These are phyloP conservation scores for Pluteus cervinus DNA, from an alignment of 768 basidiomycete genomes.

Conservation along the genomic window DNA sequence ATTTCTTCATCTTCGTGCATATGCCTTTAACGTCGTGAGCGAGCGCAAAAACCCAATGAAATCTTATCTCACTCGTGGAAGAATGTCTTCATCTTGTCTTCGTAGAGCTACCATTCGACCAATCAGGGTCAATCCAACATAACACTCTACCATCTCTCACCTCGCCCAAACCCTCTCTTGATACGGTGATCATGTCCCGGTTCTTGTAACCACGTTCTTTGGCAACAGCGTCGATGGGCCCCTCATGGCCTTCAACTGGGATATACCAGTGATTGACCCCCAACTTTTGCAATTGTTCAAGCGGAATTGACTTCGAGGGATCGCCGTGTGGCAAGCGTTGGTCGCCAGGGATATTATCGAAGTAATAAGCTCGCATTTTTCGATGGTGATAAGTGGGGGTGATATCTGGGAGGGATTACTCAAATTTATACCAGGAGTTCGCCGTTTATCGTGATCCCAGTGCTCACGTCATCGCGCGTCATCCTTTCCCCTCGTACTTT, in stretches of 20 bases:
- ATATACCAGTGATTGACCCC: slow-evolving; percentile 67
- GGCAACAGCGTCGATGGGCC: slow-evolving; percentile 57
- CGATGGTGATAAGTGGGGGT: neutral
- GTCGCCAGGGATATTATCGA: slow-evolving; percentile 70
- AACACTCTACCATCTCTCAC: slow-evolving; percentile 20
- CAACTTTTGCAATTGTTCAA: slow-evolving; percentile 42
- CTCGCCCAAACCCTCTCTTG: slow-evolving; percentile 75
- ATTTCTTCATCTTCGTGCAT: slow-evolving; percentile 98
- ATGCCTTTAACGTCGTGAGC: slow-evolving; percentile 44
- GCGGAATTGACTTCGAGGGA: slow-evolving; percentile 45
- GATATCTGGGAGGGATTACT: too few species aligned
- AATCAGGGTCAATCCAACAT: neutral
- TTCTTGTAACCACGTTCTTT: slow-evolving; percentile 75
- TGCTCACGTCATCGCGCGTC: too few species aligned
- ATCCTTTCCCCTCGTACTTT: too few species aligned
- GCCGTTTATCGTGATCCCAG: too few species aligned
- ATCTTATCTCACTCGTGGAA: slow-evolving; percentile 63
- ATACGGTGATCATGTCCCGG: slow-evolving; percentile 73
- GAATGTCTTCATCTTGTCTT: slow-evolving; percentile 75
- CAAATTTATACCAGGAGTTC: too few species aligned
- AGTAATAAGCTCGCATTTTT: slow-evolving; percentile 70
- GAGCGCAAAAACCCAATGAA: slow-evolving; percentile 1
- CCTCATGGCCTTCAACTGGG: slow-evolving; percentile 54
- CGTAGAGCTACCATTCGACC: slow-evolving; percentile 42
- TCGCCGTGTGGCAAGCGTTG: slow-evolving; percentile 79